A percentile compares a stretch with the other conserved stretches of the same genome.
phyloP scores from a whole-genome alignment of 192 early-diverging fungal species.

The Rhizophlyctis rosea region DNA sequence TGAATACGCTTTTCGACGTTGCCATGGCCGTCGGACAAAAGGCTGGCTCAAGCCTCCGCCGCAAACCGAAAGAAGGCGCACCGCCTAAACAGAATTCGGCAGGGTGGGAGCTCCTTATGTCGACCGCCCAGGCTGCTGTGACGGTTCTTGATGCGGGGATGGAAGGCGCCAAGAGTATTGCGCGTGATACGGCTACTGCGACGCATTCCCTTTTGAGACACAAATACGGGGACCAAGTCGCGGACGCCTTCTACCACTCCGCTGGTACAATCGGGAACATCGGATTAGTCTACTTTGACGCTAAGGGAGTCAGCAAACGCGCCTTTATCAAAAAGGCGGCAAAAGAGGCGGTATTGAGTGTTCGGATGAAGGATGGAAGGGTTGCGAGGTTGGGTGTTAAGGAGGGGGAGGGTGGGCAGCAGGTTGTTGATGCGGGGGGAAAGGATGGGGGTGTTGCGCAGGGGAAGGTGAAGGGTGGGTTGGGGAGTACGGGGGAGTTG shows the following conservation, averaged over 20 bases:
- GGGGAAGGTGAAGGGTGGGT: too few relatives aligned
- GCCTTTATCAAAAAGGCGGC: constrained; percentile 27
- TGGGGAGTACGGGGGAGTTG: too few relatives aligned
- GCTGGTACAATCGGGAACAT: constrained; percentile 22
- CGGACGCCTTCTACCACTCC: constrained; percentile 2
- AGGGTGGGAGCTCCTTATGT: constrained; percentile 21
- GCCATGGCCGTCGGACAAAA: constrained; percentile 15
- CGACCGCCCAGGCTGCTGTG: constrained; percentile 19
- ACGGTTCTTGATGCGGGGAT: constrained; percentile 20
- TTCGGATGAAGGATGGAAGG: constrained; percentile 25
- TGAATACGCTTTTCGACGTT: constrained; percentile 16
- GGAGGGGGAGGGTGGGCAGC: background rate
- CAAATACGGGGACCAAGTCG: constrained; percentile 15
- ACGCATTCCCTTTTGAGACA: constrained; percentile 10
- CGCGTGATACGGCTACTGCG: constrained; percentile 14
- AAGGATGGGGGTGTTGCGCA: background rate
- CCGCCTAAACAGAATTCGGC: background rate
- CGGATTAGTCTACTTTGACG: constrained; percentile 29
- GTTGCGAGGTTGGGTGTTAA: constrained; percentile 15
- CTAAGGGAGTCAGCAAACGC: constrained; percentile 20
- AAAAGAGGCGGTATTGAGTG: constrained; percentile 19
- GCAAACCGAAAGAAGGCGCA: background rate
- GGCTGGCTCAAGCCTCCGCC: background rate
- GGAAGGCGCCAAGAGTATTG: constrained; percentile 20
- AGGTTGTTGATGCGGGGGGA: background rate